Evolutionary conservation across 23 red algal genomes (phyloP), one percentile per base, ranked within the genome.

Genomic region (Pyropia haitanensis): DNA sequence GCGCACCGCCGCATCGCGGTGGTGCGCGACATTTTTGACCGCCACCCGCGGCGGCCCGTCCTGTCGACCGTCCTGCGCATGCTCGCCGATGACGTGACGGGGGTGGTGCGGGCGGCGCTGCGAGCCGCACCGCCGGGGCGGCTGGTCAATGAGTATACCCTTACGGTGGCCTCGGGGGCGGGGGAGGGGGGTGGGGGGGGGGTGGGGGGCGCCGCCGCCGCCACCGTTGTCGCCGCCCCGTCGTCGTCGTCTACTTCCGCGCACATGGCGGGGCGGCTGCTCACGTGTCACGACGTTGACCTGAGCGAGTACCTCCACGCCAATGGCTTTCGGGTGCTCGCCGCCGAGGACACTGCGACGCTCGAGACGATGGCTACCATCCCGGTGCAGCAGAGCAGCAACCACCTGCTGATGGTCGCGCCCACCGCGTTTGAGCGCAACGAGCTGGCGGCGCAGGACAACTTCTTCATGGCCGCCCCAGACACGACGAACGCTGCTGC

Each of bases 301-400:
- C 63, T 96, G 19, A 64, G 85, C 33, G 69, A 80, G 53, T 96
- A 72, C 24, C 51, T 89, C 9, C 91, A 96, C 60, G 54, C 64
- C 14, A 25, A 63, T 27, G 91, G 91, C 24, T 89, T 84, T 27
- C 68, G 91, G 10, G 71, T 96, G 20, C 28, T 96, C 31, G 85
- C 91, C 13, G 67, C 83, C 28, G 78, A 88, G 17, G 23, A 67
- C 3, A 50, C 51, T 8, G 16, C 44, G 4, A 67, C 75, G 51
- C 16, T 89, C 31, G 57, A 49, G 21, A 22, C 33, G 23, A 24
- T 86, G 76, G 48, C 56, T 17, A 53, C 79, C 21, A 65, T 96
- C n/a, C 91, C 91, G 26, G 73, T 87, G 12, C 91, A 96, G 63
- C 91, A 96, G 49, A 75, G 63, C 26, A 96, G 77, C n/a, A 96